phyloP scores from a whole-genome alignment of 2,329 filamentous ascomycete species.

The Claviceps spartinae region DNA sequence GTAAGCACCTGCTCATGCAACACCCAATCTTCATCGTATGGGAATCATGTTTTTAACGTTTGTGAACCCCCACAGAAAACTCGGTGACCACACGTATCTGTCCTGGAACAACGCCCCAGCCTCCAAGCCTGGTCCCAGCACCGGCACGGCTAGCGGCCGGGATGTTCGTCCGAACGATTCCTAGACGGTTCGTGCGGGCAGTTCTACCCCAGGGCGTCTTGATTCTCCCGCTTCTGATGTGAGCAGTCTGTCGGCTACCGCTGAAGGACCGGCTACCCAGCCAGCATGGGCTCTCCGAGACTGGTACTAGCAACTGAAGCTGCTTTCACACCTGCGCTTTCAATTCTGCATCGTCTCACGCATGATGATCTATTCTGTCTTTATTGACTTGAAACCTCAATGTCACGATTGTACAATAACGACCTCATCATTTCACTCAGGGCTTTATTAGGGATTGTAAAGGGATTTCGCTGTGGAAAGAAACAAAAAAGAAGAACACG shows the following conservation, averaged over 20 bases:
- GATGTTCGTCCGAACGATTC: constrained; percentile 34
- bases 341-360: too few species aligned
- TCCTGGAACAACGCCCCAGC: constrained; percentile 67
- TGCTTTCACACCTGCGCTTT: not conserved
- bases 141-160: constrained; percentile 41
- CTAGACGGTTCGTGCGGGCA: constrained; percentile 21
- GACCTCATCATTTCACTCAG: too few species aligned
- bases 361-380: too few species aligned
- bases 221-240: not conserved
- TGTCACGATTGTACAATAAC: too few species aligned
- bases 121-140: constrained; percentile 27
- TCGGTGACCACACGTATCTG: constrained; percentile 93
- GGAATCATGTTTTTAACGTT: too few species aligned
- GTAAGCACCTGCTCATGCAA: constrained; percentile 16
- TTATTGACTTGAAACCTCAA: too few species aligned
- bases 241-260: not conserved
- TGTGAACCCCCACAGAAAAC: constrained; percentile 50
- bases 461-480: too few species aligned
- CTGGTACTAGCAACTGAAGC: not conserved
- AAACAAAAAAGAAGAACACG: too few species aligned
- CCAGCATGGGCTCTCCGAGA: not conserved
- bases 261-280: not conserved
- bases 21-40: not conserved
- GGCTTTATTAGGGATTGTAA: too few species aligned
- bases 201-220: not conserved